Evolutionary conservation across 1,139 yeast species (phyloP).

Genomic region (Suhomyces yuchorum): DNA sequence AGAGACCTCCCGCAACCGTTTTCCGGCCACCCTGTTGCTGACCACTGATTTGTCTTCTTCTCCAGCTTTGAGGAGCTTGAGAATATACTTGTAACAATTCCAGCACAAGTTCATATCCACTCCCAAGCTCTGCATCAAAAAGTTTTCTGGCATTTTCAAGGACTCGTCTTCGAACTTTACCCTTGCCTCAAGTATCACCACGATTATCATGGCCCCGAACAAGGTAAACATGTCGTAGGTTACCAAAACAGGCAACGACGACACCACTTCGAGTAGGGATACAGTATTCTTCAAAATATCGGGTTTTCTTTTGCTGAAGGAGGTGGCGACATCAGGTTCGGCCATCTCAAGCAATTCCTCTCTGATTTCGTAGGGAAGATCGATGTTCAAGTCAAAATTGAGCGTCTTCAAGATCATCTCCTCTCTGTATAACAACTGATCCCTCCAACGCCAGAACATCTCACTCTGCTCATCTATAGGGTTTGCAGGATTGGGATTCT

Average conservation of each 20-base stretch:
- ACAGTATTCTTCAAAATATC: constrained; percentile 40
- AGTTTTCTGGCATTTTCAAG: constrained; percentile 28
- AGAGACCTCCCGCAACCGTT: constrained; percentile 25
- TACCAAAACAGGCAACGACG: constrained; percentile 44
- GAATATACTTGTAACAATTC: constrained; percentile 38
- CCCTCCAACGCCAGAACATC: constrained; percentile 50
- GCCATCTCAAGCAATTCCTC: constrained; percentile 25
- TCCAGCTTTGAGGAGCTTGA: constrained; percentile 30
- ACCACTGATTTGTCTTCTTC: constrained; percentile 33
- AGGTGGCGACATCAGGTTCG: constrained; percentile 4
- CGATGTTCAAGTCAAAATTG: constrained; percentile 44
- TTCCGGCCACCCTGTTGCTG: constrained; percentile 35
- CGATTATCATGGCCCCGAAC: constrained; percentile 38
- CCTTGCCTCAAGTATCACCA: constrained; percentile 35
- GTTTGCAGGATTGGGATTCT: constrained; percentile 31
- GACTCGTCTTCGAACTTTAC: constrained; percentile 20
- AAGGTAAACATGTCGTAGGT: constrained; percentile 37
- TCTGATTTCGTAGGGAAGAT: constrained; percentile 41
- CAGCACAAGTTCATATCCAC: constrained; percentile 27
- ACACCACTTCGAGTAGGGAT: constrained; percentile 41
- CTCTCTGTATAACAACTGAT: constrained; percentile 47
- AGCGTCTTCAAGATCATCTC: constrained; percentile 44
- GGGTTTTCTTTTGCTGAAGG: constrained; percentile 27
- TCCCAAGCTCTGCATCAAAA: constrained; percentile 22
- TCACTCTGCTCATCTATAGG: constrained; percentile 45